Conservation (phyloP, 148 eudicot species). For the Rhododendron williamsianum region DNA sequence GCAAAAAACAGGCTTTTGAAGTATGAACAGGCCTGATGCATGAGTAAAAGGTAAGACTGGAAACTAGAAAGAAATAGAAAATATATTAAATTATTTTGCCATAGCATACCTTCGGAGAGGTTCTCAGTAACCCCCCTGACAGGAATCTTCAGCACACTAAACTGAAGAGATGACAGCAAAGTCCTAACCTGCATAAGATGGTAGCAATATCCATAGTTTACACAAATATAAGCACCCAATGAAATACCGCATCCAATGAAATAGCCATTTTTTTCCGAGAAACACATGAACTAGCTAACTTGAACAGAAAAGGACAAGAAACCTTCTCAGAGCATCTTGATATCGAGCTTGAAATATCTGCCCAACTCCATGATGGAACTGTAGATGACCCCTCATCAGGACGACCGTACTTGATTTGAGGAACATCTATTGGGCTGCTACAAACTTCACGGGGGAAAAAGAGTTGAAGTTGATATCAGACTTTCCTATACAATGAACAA, state of each 20-base stretch:
- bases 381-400: slow-evolving; percentile 34
- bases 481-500: not conserved
- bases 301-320: not conserved
- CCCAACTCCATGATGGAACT: slow-evolving; percentile 65
- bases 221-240: not conserved
- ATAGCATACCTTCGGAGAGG: slow-evolving; percentile 50
- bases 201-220: not conserved
- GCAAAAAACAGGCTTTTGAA: not conserved
- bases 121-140: slow-evolving; percentile 41
- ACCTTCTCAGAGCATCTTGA: slow-evolving; percentile 66
- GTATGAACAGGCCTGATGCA: not conserved
- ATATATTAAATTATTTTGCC: not conserved
- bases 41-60: not conserved
- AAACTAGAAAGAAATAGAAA: not conserved
- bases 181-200: slow-evolving; percentile 45
- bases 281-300: not conserved
- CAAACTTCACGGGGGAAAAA: slow-evolving; percentile 36
- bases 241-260: not conserved
- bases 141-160: slow-evolving; percentile 71
- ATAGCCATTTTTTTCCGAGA: not conserved
- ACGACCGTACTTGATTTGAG: slow-evolving; percentile 70
- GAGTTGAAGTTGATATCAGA: not conserved
- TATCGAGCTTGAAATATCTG: slow-evolving; percentile 62
- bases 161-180: slow-evolving; percentile 54
- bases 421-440: slow-evolving; percentile 71